Percentiles rank a stretch among this genome's conserved stretches.
Evolutionary conservation across 768 basidiomycete species (phyloP).

Genomic region (Leccinum pellstonianum): DNA sequence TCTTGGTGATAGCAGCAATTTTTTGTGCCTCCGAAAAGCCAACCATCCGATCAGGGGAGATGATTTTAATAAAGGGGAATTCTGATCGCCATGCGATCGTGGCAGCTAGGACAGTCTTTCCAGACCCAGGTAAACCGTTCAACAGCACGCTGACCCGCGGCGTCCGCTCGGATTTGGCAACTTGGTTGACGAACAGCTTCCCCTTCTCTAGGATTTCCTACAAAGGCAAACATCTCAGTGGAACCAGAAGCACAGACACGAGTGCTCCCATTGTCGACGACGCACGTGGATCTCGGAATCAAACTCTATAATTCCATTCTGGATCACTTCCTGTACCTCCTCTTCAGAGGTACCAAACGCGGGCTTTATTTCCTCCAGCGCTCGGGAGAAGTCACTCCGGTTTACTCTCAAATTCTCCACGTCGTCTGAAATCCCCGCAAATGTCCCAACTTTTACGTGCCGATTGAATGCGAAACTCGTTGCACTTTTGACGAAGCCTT

Average conservation of each 20-base stretch:
- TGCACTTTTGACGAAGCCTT: constrained; percentile 95
- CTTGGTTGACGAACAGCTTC: constrained; percentile 88
- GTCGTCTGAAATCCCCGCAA: constrained; percentile 95
- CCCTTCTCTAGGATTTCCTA: constrained; percentile 89
- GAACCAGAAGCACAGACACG: constrained; percentile 1
- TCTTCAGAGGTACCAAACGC: constrained; percentile 98
- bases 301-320: constrained; percentile 95
- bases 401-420: constrained; percentile 92
- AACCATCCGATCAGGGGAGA: constrained; percentile 96
- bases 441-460: constrained; percentile 96
- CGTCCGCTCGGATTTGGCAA: constrained; percentile 83
- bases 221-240: constrained; percentile 3
- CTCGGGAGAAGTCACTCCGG: constrained; percentile 80
- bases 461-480: constrained; percentile 97
- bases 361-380: constrained; percentile 91
- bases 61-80: constrained; percentile 97
- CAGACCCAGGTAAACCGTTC: constrained; percentile 86
- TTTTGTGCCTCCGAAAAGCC: constrained; percentile 93
- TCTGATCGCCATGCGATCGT: constrained; percentile 91
- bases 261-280: background rate
- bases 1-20: constrained; percentile 85
- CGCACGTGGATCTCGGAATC: constrained; percentile 68
- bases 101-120: constrained; percentile 93
- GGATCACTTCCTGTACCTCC: constrained; percentile 88
- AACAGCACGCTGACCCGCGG: constrained; percentile 89